Conservation (phyloP, 129 eudicot genomes). For the Flaveria brownii region DNA sequence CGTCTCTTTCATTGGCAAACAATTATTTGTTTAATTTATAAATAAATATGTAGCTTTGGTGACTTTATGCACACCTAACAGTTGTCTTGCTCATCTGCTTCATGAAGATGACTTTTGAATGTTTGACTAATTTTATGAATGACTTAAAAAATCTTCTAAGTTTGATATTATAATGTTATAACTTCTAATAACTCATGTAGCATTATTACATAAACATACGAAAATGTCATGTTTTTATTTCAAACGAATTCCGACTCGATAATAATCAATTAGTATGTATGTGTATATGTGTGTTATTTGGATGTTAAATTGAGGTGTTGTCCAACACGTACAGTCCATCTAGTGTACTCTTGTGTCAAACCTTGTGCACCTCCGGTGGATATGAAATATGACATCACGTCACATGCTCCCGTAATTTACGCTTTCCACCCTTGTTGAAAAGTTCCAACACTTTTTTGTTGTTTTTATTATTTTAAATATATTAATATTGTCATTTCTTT, state of each 20-base stretch:
- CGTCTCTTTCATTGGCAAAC: neutral
- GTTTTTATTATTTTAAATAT: neutral
- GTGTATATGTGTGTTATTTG: neutral
- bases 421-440: slow-evolving; percentile 15
- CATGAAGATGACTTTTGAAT: neutral
- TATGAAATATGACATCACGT: slow-evolving; percentile 35
- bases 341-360: slow-evolving; percentile 23
- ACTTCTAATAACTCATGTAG: neutral
- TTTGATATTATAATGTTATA: too few species aligned
- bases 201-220: neutral
- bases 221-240: too few species aligned
- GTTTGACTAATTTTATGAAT: neutral
- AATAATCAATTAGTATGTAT: neutral
- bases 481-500: neutral
- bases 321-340: slow-evolving; percentile 10
- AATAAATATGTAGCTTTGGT: neutral
- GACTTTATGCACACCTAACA: neutral
- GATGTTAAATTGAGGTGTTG: neutral
- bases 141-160: neutral
- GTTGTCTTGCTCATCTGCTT: neutral
- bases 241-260: too few species aligned
- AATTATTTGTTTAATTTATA: neutral
- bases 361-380: slow-evolving; percentile 32
- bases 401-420: slow-evolving; percentile 25
- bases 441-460: slow-evolving; percentile 30